Conservation (phyloP, 176 grass and related monocot genomes). For the Aegilops longissima region DNA sequence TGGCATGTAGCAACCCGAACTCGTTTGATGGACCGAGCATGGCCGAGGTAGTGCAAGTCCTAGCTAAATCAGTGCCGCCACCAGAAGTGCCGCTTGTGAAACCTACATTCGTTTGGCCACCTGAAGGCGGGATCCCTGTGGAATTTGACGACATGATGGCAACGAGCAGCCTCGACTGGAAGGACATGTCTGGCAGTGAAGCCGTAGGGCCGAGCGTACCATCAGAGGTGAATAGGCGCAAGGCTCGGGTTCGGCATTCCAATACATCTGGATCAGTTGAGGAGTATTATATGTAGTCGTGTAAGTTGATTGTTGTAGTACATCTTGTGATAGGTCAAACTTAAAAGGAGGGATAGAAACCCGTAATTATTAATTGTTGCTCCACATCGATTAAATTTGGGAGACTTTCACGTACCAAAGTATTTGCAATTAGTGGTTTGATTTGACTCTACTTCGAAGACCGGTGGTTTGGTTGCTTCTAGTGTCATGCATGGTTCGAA, state of each 20-base stretch:
- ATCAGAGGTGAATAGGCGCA: background rate
- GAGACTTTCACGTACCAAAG: no score
- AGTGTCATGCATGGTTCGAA: no score
- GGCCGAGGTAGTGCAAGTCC: background rate
- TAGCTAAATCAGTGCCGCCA: background rate
- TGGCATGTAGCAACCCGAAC: background rate
- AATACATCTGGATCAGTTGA: background rate
- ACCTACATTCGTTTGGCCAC: background rate
- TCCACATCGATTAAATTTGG: no score
- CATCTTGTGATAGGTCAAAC: no score
- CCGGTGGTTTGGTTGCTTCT: no score
- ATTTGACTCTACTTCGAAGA: no score
- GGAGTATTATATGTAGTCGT: background rate
- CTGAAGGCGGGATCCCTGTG: background rate
- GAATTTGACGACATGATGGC: background rate
- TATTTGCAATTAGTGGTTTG: no score
- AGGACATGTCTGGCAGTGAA: background rate
- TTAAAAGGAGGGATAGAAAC: no score
- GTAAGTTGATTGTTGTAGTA: background rate
- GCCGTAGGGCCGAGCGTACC: background rate
- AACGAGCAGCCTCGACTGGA: background rate
- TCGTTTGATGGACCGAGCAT: background rate
- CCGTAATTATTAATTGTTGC: no score
- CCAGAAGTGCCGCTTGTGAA: background rate
- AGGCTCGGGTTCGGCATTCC: no score